These are phyloP conservation scores for Pyricularia sp. DNA, from an alignment of 2,329 filamentous ascomycete genomes.

Conservation along the genomic window DNA sequence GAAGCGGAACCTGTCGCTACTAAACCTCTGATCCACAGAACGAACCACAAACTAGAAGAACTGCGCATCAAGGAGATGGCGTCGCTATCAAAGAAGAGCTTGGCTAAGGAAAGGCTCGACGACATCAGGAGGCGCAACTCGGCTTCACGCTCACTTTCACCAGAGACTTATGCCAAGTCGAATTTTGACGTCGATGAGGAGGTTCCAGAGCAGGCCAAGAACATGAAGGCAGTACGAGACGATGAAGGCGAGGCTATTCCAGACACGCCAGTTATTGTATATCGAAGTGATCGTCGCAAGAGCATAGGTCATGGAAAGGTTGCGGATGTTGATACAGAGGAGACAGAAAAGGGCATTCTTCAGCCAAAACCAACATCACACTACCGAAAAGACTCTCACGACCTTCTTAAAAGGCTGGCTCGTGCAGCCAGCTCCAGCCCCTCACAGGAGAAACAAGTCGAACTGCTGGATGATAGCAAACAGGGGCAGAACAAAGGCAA, in stretches of 20 bases:
- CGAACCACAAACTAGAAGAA: slow-evolving; percentile 35
- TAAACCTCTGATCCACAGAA: slow-evolving; percentile 9
- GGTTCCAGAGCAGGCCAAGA: background rate
- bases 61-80: slow-evolving; percentile 29
- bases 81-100: slow-evolving; percentile 28
- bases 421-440: slow-evolving; percentile 34
- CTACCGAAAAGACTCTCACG: slow-evolving; percentile 27
- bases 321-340: slow-evolving; percentile 5
- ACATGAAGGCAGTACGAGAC: background rate
- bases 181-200: slow-evolving; percentile 12
- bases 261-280: slow-evolving; percentile 22
- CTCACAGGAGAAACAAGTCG: slow-evolving; percentile 15
- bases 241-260: slow-evolving; percentile 20
- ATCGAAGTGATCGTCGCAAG: background rate
- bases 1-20: background rate
- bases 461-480: background rate
- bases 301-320: background rate
- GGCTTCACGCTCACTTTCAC: slow-evolving; percentile 25
- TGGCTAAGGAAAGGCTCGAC: slow-evolving; percentile 36
- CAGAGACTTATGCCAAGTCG: slow-evolving; percentile 21
- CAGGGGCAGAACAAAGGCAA: background rate
- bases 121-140: slow-evolving; percentile 40
- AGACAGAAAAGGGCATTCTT: slow-evolving; percentile 6
- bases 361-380: slow-evolving; percentile 10
- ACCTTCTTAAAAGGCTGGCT: slow-evolving; percentile 35